These are phyloP conservation scores for Epichloe bromicola DNA, from an alignment of 2,329 filamentous ascomycete species.

Conservation along the genomic window DNA sequence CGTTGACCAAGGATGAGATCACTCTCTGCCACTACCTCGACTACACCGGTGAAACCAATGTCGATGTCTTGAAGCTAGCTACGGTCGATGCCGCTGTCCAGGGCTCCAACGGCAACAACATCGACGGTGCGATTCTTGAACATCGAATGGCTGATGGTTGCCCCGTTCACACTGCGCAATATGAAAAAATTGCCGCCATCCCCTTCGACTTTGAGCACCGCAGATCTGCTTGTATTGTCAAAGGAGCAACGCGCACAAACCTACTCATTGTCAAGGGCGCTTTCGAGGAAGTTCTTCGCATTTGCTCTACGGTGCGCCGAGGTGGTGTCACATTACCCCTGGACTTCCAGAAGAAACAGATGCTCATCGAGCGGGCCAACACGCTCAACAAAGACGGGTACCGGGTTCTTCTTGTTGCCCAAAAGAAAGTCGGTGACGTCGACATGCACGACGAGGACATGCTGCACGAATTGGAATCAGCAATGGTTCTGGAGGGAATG, in stretches of 20 bases:
- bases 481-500: slow-evolving; percentile 15
- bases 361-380: slow-evolving; percentile 7
- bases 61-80: slow-evolving; percentile 14
- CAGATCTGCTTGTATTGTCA: slow-evolving; percentile 12
- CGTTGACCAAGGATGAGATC: slow-evolving; percentile 18
- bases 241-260: slow-evolving; percentile 11
- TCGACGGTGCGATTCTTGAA: slow-evolving; percentile 14
- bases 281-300: slow-evolving; percentile 15
- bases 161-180: slow-evolving; percentile 10
- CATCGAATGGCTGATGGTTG: slow-evolving; percentile 7
- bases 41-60: slow-evolving; percentile 7
- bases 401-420: slow-evolving; percentile 14
- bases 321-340: slow-evolving; percentile 8
- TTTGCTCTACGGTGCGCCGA: slow-evolving; percentile 11
- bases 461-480: slow-evolving; percentile 11
- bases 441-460: slow-evolving; percentile 10
- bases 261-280: slow-evolving; percentile 18
- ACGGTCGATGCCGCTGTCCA: slow-evolving; percentile 15
- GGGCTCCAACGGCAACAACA: slow-evolving; percentile 16
- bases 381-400: slow-evolving; percentile 11
- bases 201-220: slow-evolving; percentile 17
- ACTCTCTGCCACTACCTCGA: slow-evolving; percentile 13
- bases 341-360: slow-evolving; percentile 7
- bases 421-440: slow-evolving; percentile 8
- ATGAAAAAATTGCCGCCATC: slow-evolving; percentile 12